These are phyloP conservation scores for Fusarium abutilonis DNA, from an alignment of 2,329 filamentous ascomycete genomes.

Conservation along the genomic window DNA sequence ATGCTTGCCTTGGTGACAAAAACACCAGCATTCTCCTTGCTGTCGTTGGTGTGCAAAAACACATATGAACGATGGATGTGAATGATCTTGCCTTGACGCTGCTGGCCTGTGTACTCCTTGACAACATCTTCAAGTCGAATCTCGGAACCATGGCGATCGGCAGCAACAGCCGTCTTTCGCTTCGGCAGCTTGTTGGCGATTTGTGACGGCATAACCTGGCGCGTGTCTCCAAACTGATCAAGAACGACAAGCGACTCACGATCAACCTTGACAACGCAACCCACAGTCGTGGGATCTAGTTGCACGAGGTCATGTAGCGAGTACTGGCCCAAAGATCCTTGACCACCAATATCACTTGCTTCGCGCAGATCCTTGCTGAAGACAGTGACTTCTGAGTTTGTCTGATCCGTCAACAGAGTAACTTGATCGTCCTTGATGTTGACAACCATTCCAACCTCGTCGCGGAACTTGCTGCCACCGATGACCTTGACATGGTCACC, in stretches of 20 bases:
- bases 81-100: slow-evolving; percentile 86
- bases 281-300: slow-evolving; percentile 90
- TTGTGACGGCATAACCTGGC: slow-evolving; percentile 87
- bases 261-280: slow-evolving; percentile 93
- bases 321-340: slow-evolving; percentile 86
- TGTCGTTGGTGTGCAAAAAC: slow-evolving; percentile 86
- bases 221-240: slow-evolving; percentile 86
- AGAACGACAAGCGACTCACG: slow-evolving; percentile 89
- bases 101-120: slow-evolving; percentile 87
- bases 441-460: slow-evolving; percentile 97
- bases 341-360: slow-evolving; percentile 89
- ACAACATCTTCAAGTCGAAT: slow-evolving; percentile 92
- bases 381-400: slow-evolving; percentile 91
- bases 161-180: slow-evolving; percentile 86
- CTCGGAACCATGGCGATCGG: slow-evolving; percentile 91
- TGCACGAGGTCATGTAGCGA: slow-evolving; percentile 94
- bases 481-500: slow-evolving; percentile 99
- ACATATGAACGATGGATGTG: slow-evolving; percentile 94
- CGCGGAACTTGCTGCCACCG: slow-evolving; percentile 90
- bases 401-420: slow-evolving; percentile 91
- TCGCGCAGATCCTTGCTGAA: slow-evolving; percentile 97
- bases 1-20: slow-evolving; percentile 88
- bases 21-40: slow-evolving; percentile 86
- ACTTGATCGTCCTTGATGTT: slow-evolving; percentile 92
- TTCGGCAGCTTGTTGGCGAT: slow-evolving; percentile 88